Conservation (phyloP, 148 eudicot genomes). For the Persicaria tinctoria region DNA sequence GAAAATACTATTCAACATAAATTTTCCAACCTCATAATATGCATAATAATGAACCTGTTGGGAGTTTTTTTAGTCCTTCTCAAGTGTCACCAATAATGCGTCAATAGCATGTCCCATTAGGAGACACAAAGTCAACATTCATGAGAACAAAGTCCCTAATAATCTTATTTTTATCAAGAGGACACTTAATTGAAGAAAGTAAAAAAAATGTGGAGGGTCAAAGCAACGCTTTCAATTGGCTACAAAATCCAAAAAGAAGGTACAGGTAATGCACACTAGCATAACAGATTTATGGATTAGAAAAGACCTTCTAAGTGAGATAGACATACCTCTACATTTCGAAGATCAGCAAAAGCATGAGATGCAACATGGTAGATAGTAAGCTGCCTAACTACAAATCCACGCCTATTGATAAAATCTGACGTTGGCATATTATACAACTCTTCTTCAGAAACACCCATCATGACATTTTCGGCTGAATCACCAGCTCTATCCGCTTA, state of each 20-base stretch:
- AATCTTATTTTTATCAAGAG: not conserved
- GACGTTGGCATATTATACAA: constrained; percentile 74
- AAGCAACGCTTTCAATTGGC: not conserved
- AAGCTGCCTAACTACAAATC: constrained; percentile 43
- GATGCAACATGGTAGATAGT: constrained; percentile 90
- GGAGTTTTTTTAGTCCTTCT: constrained; percentile 38
- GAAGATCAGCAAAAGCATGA: constrained; percentile 69
- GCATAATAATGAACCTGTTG: constrained; percentile 62
- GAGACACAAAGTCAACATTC: not conserved
- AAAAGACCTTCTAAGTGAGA: not conserved
- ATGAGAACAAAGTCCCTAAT: not conserved
- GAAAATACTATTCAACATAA: not conserved
- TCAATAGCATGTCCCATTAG: constrained; percentile 51
- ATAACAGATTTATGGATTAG: not conserved
- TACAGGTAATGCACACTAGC: not conserved
- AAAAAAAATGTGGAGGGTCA: no score
- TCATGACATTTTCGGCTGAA: constrained; percentile 68
- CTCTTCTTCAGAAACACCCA: constrained; percentile 72
- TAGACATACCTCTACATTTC: constrained; percentile 53
- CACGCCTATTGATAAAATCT: constrained; percentile 54
- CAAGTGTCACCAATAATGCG: constrained; percentile 54
- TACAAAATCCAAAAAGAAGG: not conserved
- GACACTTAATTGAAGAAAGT: not conserved
- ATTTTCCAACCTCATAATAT: constrained; percentile 58
- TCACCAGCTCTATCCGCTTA: constrained; percentile 39